Base-by-base conservation (phyloP, 1,139 yeast species). In the Candida pseudoviswanathii region DNA sequence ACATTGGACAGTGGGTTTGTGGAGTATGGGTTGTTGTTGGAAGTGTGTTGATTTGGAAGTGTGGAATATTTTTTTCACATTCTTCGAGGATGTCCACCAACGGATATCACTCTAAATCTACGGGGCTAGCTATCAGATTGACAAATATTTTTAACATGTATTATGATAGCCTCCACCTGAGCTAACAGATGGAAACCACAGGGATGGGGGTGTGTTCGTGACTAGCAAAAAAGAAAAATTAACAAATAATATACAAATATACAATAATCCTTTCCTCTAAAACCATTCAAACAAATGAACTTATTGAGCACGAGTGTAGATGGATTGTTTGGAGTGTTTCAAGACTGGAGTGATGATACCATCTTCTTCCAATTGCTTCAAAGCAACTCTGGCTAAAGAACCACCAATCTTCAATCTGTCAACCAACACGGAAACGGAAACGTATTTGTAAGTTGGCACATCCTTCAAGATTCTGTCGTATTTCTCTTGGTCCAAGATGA, bases 371-470 rank as follows among this genome's bases (percentile, higher is more conserved):
- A 95, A 89, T 75, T 94, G 97, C 77, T 83, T 85, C 75, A 94
- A 87, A 71, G 98, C 99, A 75, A 90, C 87, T 82, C 99, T 92
- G 70, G 99, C 99, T 71, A 94, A 70, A 60, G 99, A 92, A 78
- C 99, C 99, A 82, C 96, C 96, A 70, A 94, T 83, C 96, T 95
- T 94, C 78, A 95, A 86, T 85, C 99, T 92, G 82, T 94, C 99
- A 71, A 94, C 99, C 70, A 94, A 85, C 64, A 94, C 97, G 60
- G 98, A 92, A 66, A 94, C 97, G 59, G 99, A 89, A 66, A 94
- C 96, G 77, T 85, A 91, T 86, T 95, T 94, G 95, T 87, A 94
- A 66, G 97, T 89, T 82, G 98, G 97, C 59, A 94, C 97, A 75
- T 95, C 99, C 89, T 94, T 95, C 82, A 91, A 79, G 83, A 94